Conservation (phyloP, 805 yeast genomes). For the Ogataea zsoltii region DNA sequence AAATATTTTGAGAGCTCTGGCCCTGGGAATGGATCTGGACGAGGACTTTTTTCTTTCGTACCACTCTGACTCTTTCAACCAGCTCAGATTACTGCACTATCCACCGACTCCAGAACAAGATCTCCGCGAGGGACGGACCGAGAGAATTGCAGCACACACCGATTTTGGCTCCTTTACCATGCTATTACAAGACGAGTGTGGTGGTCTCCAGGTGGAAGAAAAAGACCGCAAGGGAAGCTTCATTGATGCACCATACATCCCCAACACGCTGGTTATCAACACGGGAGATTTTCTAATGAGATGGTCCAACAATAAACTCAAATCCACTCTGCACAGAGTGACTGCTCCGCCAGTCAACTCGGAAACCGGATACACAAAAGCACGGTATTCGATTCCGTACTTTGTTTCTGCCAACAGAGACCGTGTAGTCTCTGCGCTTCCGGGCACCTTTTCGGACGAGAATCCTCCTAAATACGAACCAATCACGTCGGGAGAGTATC, state of each 20-base stretch:
- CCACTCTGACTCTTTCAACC: constrained; percentile 30
- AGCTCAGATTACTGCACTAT: constrained; percentile 37
- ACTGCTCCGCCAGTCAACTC: constrained; percentile 28
- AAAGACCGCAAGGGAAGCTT: constrained; percentile 32
- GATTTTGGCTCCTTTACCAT: constrained; percentile 40
- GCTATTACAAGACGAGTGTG: constrained; percentile 36
- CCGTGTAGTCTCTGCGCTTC: constrained; percentile 21
- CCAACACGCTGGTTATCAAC: constrained; percentile 39
- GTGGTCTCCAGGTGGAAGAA: constrained; percentile 41
- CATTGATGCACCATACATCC: constrained; percentile 29
- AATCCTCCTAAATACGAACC: constrained; percentile 23
- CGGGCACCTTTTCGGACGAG: constrained; percentile 20
- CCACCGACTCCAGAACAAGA: constrained; percentile 31
- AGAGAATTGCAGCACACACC: constrained; percentile 43
- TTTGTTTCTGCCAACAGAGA: constrained; percentile 27
- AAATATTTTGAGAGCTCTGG: constrained; percentile 28
- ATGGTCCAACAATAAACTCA: constrained; percentile 39
- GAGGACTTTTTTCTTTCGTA: constrained; percentile 30
- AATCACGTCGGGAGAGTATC: constrained; percentile 25
- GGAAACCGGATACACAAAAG: constrained; percentile 19
- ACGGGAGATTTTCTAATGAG: constrained; percentile 41
- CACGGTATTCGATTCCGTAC: constrained; percentile 32
- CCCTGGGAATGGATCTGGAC: constrained; percentile 32
- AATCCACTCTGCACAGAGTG: constrained; percentile 43
- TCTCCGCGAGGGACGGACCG: constrained; percentile 28